phyloP scores from a whole-genome alignment of 345 rosid genomes.

The Eutrema japonicum region DNA sequence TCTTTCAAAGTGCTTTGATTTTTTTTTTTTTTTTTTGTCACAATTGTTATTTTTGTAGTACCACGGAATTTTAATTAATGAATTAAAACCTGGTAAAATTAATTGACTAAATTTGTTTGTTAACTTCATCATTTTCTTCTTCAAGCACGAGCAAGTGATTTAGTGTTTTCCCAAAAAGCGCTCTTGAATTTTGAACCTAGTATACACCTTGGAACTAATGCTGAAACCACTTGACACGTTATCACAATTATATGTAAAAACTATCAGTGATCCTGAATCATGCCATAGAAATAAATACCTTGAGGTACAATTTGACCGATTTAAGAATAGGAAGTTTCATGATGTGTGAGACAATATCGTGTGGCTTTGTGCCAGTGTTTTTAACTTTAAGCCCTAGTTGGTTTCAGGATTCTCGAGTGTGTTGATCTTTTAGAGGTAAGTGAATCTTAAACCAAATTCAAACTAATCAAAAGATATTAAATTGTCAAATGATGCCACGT shows the following conservation, averaged over 20 bases:
- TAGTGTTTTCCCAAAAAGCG: conserved; percentile 23
- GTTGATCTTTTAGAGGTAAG: conserved; percentile 2
- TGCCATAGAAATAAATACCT: neutral
- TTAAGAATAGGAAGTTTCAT: neutral
- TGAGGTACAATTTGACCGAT: neutral
- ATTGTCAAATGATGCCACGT: neutral
- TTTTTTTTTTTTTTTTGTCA: neutral
- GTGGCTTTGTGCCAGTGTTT: conserved; percentile 5
- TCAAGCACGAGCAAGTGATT: conserved; percentile 16
- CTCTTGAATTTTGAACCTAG: conserved; percentile 34
- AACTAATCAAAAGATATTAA: neutral
- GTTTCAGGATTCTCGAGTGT: conserved; percentile 1
- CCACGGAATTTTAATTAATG: neutral
- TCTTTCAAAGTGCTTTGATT: conserved; percentile 11
- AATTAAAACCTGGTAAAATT: neutral
- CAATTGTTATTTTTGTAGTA: too few relatives aligned
- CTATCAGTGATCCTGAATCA: neutral
- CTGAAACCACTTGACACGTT: conserved; percentile 27
- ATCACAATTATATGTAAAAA: conserved; percentile 2
- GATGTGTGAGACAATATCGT: neutral
- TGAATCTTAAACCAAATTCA: neutral
- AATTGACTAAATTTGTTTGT: neutral
- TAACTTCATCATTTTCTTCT: conserved; percentile 8
- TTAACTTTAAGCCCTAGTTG: neutral
- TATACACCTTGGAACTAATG: conserved; percentile 34